phyloP scores from a whole-genome alignment of 2,329 filamentous ascomycete species.

The Fusarium tupiense region DNA sequence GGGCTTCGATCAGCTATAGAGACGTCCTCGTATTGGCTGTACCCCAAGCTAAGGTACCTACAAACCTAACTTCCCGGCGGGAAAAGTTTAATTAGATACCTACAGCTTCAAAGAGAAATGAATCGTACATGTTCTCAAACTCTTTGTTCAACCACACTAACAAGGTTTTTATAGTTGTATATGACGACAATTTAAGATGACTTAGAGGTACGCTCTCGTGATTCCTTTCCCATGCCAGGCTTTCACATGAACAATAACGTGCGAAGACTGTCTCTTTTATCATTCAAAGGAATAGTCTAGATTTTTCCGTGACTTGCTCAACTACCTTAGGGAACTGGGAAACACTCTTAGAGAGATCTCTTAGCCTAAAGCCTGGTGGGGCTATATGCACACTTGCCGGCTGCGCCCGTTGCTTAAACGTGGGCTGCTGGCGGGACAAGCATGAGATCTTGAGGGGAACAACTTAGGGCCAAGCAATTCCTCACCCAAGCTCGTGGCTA shows the following conservation, averaged over 20 bases:
- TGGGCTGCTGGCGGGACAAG: background rate
- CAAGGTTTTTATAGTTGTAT: background rate
- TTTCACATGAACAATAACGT: background rate
- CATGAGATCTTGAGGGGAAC: background rate
- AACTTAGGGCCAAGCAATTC: background rate
- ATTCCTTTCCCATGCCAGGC: background rate
- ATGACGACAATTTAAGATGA: background rate
- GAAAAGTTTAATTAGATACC: background rate
- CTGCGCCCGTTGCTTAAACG: conserved; percentile 9
- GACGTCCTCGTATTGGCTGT: background rate
- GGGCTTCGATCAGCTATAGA: background rate
- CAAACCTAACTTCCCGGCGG: background rate
- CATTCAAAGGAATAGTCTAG: background rate
- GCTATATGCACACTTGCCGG: background rate
- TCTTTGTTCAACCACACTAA: background rate
- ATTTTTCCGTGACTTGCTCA: background rate
- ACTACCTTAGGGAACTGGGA: background rate
- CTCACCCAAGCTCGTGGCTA: conserved; percentile 1
- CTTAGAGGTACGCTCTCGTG: background rate
- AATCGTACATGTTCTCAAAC: background rate
- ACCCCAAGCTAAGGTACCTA: background rate
- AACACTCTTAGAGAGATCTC: background rate
- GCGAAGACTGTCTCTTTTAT: background rate
- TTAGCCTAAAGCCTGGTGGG: background rate
- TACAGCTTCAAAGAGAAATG: background rate